These are phyloP conservation scores for Penicillium tannophilum DNA, from an alignment of 495 filamentous ascomycete species.

Conservation along the genomic window DNA sequence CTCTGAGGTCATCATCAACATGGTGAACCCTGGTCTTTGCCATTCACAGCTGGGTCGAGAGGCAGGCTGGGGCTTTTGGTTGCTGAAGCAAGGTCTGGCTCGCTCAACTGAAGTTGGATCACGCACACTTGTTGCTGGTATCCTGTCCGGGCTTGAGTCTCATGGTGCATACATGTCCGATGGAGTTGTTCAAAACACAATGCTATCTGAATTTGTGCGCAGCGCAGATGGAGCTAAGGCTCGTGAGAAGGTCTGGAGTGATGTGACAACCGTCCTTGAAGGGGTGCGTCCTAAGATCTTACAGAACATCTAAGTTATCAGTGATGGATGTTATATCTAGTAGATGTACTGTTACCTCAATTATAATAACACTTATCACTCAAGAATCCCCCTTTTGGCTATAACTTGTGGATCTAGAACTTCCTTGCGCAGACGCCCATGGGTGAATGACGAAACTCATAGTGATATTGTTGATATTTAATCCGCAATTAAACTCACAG, in stretches of 20 bases:
- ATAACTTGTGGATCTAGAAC: no score
- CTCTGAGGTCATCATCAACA: conserved; percentile 53
- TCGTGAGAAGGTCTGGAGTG: conserved; percentile 55
- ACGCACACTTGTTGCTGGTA: conserved; percentile 46
- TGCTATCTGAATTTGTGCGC: conserved; percentile 37
- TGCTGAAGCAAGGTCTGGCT: conserved; percentile 34
- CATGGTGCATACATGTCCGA: conserved; percentile 53
- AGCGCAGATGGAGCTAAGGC: conserved; percentile 41
- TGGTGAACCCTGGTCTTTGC: conserved; percentile 55
- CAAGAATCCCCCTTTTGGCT: not conserved
- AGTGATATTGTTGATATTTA: not conserved
- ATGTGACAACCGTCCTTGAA: conserved; percentile 53
- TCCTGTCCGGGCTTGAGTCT: conserved; percentile 36
- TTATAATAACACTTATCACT: not conserved
- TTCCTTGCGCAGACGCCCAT: no score
- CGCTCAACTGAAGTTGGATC: conserved; percentile 51
- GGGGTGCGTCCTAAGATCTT: conserved; percentile 45
- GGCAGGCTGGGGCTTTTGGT: conserved; percentile 1
- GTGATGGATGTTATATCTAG: not conserved
- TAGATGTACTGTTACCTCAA: not conserved
- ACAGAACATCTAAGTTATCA: not conserved
- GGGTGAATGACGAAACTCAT: not conserved
- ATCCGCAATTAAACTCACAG: conserved; percentile 7
- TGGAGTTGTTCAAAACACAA: conserved; percentile 26
- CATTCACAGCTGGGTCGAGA: conserved; percentile 46